Conservation (phyloP, 306 rosid species). For the Prunus davidiana region DNA sequence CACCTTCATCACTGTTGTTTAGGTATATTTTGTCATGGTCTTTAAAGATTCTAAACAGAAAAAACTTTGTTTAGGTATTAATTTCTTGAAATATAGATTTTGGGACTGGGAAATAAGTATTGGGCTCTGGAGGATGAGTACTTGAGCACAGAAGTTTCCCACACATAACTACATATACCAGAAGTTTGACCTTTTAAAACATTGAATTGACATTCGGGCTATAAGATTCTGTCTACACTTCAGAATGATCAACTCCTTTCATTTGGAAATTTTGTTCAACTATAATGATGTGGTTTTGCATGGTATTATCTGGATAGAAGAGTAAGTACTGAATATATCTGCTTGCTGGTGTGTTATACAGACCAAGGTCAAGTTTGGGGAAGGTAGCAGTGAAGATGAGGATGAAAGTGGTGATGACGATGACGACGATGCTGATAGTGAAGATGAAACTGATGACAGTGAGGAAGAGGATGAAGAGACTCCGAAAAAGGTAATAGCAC, state of each 20-base stretch:
- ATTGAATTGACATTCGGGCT: not conserved
- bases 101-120: not conserved
- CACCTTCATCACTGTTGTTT: not conserved
- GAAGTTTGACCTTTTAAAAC: not conserved
- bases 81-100: not conserved
- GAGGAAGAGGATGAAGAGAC: constrained; percentile 47
- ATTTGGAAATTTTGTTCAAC: not conserved
- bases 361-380: constrained; percentile 25
- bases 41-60: not conserved
- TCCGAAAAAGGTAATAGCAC: constrained; percentile 43
- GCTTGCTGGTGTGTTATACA: constrained; percentile 18
- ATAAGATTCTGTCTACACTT: not conserved
- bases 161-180: not conserved
- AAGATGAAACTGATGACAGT: constrained; percentile 37
- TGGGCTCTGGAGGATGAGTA: not conserved
- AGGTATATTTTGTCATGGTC: not conserved
- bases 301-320: not conserved
- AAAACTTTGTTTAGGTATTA: not conserved
- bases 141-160: not conserved
- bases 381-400: constrained; percentile 28
- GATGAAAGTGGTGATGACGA: constrained; percentile 13
- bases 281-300: not conserved
- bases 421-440: not conserved
- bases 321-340: not conserved
- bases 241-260: not conserved